Base-by-base conservation (phyloP, 371 early-diverging fungal genomes). In the Mortierella sp. region DNA sequence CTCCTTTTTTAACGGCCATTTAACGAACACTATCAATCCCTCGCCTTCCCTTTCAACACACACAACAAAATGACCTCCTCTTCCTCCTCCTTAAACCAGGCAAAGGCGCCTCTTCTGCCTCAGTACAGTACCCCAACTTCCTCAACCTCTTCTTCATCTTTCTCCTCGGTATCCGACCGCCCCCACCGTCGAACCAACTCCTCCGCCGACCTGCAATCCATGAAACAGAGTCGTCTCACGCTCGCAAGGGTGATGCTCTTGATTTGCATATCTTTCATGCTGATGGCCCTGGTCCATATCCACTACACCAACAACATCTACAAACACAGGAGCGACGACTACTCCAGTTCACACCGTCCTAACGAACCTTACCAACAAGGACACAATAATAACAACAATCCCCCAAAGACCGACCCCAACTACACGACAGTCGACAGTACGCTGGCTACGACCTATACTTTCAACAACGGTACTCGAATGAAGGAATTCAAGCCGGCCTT, bases 401-500 rank as follows among this genome's bases (percentile, higher is more conserved):
- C 41, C 7, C 50, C 68, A 26, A 69, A 65, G 19, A 29, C 44
- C 66, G 41, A 53, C 16, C 43, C 69, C 58, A 50, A 41, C 48
- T 26, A n/a, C 22, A 66, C 61, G 19, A 34, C 48, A 14, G 39
- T 24, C 31, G 77, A 71, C 24, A 77, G 72, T 4, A 6, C 29
- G 7, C 50, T 77, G 13, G 50, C 77, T 9, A 68, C 50, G 2
- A 81, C 74, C 3, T 29, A 53, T 9, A 68, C n/a, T 13, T 81
- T 64, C 39, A 41, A 11, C 7, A 77, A 81, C 53, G 77, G 82
- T 16, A 74, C 71, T 14, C 31, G 64, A 2, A 40, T 26, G 13
- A 81, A 70, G 64, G 64, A 26, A 22, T 81, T 77, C 74, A 81
- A 81, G 52, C 77, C 82, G 0, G 71, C 61, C 26, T 81, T 81